phyloP scores from a whole-genome alignment of 768 basidiomycete genomes.

The Mrakia blollopis region DNA sequence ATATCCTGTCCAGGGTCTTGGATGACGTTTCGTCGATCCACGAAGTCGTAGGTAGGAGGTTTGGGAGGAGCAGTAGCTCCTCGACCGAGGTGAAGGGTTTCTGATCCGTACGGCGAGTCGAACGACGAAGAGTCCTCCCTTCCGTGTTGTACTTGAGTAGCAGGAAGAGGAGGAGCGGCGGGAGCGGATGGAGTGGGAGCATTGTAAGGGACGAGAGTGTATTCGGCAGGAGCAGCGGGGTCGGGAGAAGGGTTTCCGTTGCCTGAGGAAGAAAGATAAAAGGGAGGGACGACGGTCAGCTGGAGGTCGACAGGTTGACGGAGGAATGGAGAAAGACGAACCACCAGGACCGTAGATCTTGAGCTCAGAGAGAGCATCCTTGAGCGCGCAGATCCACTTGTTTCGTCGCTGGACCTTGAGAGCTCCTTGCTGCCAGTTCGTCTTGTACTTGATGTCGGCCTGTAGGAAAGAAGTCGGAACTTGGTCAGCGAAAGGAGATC shows the following conservation, averaged over 20 bases:
- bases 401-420: conserved; percentile 61
- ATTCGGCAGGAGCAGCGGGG: conserved; percentile 37
- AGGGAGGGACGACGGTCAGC: no score
- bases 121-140: conserved; percentile 5
- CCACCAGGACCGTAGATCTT: conserved; percentile 56
- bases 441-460: conserved; percentile 83
- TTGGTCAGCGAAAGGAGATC: no score
- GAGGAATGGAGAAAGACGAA: no score
- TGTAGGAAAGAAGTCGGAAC: no score
- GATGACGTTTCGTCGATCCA: conserved; percentile 22
- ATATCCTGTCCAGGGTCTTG: conserved; percentile 25
- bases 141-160: background rate
- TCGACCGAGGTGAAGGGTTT: conserved; percentile 18
- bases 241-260: conserved; percentile 44
- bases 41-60: conserved; percentile 28
- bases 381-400: conserved; percentile 88
- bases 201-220: conserved; percentile 27
- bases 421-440: conserved; percentile 74
- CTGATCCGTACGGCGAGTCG: conserved; percentile 16
- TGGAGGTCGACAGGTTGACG: no score
- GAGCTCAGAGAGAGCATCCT: conserved; percentile 59
- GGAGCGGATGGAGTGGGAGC: background rate
- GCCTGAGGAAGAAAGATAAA: conserved; percentile 12
- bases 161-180: background rate
- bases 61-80: background rate